Evolutionary conservation across 495 filamentous ascomycete species (phyloP), one percentile per base, ranked within the genome.

Genomic region (Penicillium roqueforti): DNA sequence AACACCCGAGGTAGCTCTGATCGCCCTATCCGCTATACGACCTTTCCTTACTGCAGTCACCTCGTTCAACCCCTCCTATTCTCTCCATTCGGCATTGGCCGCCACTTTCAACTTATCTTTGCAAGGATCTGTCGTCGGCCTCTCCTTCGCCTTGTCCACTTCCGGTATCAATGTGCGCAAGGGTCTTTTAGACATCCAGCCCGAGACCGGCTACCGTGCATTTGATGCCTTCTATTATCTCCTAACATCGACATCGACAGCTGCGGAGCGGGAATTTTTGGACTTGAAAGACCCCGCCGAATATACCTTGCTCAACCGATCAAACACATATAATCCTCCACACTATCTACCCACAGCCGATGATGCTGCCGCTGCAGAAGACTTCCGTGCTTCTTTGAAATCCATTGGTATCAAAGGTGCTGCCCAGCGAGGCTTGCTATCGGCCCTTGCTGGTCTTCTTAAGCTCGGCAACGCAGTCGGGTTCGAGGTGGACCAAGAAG

Each of bases 191-290:
- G 83, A 90, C 34, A 81, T 97, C 23, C 89, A 93, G 0, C 68
- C 82, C 0, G 84, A 95, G 64, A 53, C 83, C 6, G 93, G 95
- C 19, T 91, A 88, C 65, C 85, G 93, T 53, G 93, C 92, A n/a
- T 98, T 97, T 61, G 92, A 98, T 65, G 95, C 92, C 25, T 98
- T 97, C 68, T 98, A 98, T 72, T 97, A 97, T 59, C 83, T 98
- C 3, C 77, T 96, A 20, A 95, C 92, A 1, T 89, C 87, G 25
- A 86, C 89, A 13, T 95, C 93, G 0, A 95, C 91, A 2, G 87
- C 86, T 1, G 90, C 91, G 1, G 93, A 98, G 73, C 80, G 91
- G 34, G 91, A 97, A 65, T 96, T 90, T 51, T 76, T 98, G n/a
- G 85, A 86, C 39, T 76, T 98, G 29, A 88, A 91, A 69, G 79